Evolutionary conservation across 495 filamentous ascomycete genomes (phyloP), one percentile per base, ranked within the genome.

Genomic region (Neurospora intermedia): DNA sequence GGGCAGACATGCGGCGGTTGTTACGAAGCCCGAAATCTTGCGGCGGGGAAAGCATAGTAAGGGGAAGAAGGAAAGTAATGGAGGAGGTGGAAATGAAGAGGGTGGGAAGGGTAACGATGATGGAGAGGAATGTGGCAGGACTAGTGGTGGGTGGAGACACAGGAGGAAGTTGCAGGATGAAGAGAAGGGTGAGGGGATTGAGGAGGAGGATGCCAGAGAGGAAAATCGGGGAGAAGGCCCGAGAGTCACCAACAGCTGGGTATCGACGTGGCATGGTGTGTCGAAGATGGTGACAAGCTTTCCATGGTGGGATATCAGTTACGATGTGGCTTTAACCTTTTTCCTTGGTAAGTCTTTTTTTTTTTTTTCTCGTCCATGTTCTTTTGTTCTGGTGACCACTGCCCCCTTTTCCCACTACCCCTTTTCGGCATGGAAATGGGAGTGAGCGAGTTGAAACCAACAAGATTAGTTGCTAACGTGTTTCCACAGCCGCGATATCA

Each of bases 251-350:
- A 79, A 77, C 70, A 38, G 81, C 80, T 38, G 35, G 35, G 0
- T 38, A 38, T 38, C 35, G n/a, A 82, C 84, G 5, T 48, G 80
- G 20, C 75, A 77, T n/a, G 85, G 84, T 4, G 78, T 91, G 23
- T 70, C 80, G 16, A 86, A 84, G 38, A 92, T 92, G 89, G 75
- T 82, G 48, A 88, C 83, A 6, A 76, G 78, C 42, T 91, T 78
- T 73, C 90, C 91, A 0, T 82, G 90, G 73, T 92, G 89, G 89
- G 91, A 94, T 75, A 82, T 93, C 2, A 91, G 88, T 5, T 93
- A 86, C 73, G 85, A 89, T 20, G 90, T 92, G 35, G 91, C 91
- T 9, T 75, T 84, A 3, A 81, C 88, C 0, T 93, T 92, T 81
- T 91, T 89, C 0, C 74, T 88, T 3, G 91, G 90, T 35, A 72